These are phyloP conservation scores for Oenanthe sinensis DNA, from an alignment of 129 eudicot species.

Conservation along the genomic window DNA sequence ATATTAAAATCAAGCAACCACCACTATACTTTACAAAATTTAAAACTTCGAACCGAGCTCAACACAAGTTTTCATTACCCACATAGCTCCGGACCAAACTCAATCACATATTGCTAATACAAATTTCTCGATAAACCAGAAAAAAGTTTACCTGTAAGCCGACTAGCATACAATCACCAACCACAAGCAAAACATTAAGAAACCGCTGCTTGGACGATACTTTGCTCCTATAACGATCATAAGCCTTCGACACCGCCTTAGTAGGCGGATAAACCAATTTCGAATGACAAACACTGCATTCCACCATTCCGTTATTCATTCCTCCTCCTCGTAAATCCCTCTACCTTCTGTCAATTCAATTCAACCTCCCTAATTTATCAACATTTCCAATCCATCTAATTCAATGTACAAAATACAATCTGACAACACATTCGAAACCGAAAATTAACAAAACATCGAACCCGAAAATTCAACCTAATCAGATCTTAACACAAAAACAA, in stretches of 20 bases:
- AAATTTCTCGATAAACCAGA: neutral
- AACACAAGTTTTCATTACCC: too few species aligned
- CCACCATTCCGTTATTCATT: slow-evolving; percentile 80
- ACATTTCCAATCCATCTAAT: neutral
- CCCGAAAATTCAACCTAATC: neutral
- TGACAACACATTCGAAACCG: neutral
- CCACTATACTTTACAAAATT: neutral
- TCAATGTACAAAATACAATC: too few species aligned
- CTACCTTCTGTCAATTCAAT: neutral
- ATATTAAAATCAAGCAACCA: neutral
- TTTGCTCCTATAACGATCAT: slow-evolving; percentile 67
- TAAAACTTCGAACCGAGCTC: neutral
- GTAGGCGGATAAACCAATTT: slow-evolving; percentile 60
- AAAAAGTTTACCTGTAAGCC: slow-evolving; percentile 84
- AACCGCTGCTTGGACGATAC: slow-evolving; percentile 68
- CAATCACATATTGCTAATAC: neutral
- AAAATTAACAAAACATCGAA: neutral
- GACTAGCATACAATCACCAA: slow-evolving; percentile 89
- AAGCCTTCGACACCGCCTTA: slow-evolving; percentile 73
- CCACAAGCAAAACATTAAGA: slow-evolving; percentile 75
- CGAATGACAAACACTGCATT: slow-evolving; percentile 98
- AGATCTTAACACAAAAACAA: neutral
- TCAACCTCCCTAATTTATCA: neutral
- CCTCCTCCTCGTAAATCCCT: neutral
- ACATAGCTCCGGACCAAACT: too few species aligned